Percentiles rank a stretch among this genome's conserved stretches.
Conservation (phyloP, 2,329 filamentous ascomycete genomes). For the Cercospora zeae-maydis region DNA sequence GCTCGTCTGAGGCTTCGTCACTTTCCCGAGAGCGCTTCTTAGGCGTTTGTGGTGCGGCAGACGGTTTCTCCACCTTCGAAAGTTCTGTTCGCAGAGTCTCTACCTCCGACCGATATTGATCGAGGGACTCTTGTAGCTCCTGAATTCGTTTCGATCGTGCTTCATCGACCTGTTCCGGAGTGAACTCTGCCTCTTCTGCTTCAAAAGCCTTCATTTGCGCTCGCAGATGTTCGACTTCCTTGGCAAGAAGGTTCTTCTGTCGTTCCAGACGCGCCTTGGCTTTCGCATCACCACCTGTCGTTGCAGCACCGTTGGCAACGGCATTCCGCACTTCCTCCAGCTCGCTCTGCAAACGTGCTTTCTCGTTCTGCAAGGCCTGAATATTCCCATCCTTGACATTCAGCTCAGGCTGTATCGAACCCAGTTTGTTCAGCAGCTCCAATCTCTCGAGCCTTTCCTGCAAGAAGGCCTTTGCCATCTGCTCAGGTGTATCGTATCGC, state of each 20-base stretch:
- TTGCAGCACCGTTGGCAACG: conserved; percentile 33
- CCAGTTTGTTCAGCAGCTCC: conserved; percentile 75
- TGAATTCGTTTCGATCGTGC: conserved; percentile 70
- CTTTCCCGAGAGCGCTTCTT: conserved; percentile 39
- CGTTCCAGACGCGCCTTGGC: conserved; percentile 73
- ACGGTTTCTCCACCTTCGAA: conserved; percentile 56
- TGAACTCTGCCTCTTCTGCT: conserved; percentile 80
- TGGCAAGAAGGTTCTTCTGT: conserved; percentile 78
- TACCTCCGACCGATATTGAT: conserved; percentile 79
- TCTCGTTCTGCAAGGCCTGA: conserved; percentile 67
- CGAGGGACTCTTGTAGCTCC: conserved; percentile 80
- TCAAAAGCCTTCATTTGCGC: conserved; percentile 86
- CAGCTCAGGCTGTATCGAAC: conserved; percentile 73
- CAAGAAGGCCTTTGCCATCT: conserved; percentile 77
- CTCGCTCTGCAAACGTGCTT: conserved; percentile 60
- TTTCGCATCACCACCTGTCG: conserved; percentile 57
- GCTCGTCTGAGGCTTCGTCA: conserved; percentile 60
- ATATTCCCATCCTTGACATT: conserved; percentile 73
- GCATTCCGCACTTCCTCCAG: conserved; percentile 63
- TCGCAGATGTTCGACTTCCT: conserved; percentile 90
- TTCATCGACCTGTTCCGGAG: conserved; percentile 73
- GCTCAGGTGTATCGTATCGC: conserved; percentile 84
- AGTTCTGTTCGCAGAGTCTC: conserved; percentile 71
- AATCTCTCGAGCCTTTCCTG: conserved; percentile 77
- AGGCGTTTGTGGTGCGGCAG: conserved; percentile 61